Conservation (phyloP, 2,329 filamentous ascomycete genomes). For the Neurospora crassa region DNA sequence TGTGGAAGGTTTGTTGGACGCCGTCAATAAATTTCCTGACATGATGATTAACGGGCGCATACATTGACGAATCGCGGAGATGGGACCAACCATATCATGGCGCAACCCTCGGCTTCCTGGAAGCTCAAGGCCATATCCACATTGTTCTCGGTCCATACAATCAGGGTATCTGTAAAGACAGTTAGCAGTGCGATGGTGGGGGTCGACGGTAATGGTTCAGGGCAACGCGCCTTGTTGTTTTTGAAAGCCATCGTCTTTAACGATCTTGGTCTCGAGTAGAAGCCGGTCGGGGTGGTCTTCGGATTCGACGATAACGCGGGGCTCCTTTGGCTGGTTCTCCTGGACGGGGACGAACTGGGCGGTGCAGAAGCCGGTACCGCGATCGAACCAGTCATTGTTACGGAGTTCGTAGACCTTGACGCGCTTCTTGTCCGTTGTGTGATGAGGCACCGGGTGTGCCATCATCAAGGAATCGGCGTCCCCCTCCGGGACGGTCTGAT, state of each 20-base stretch:
- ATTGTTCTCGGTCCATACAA: conserved; percentile 94
- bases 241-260: conserved; percentile 92
- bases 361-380: conserved; percentile 90
- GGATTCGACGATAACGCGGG: conserved; percentile 81
- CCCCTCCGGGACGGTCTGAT: conserved; percentile 39
- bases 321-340: conserved; percentile 61
- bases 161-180: conserved; percentile 67
- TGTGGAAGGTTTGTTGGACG: conserved; percentile 65
- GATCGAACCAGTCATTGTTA: conserved; percentile 98
- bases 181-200: conserved; percentile 18
- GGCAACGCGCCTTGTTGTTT: conserved; percentile 77
- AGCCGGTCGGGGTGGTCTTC: conserved; percentile 82
- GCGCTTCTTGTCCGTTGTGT: conserved; percentile 58
- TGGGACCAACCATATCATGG: conserved; percentile 68
- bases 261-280: conserved; percentile 80
- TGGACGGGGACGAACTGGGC: conserved; percentile 61
- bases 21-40: conserved; percentile 81
- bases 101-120: conserved; percentile 91
- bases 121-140: conserved; percentile 98
- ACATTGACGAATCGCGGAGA: background rate
- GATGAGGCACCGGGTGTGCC: conserved; percentile 63
- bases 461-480: conserved; percentile 57
- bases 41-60: conserved; percentile 16
- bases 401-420: conserved; percentile 99
- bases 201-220: background rate